Conservation (phyloP, 2,329 filamentous ascomycete species). For the Fusarium nodosum region DNA sequence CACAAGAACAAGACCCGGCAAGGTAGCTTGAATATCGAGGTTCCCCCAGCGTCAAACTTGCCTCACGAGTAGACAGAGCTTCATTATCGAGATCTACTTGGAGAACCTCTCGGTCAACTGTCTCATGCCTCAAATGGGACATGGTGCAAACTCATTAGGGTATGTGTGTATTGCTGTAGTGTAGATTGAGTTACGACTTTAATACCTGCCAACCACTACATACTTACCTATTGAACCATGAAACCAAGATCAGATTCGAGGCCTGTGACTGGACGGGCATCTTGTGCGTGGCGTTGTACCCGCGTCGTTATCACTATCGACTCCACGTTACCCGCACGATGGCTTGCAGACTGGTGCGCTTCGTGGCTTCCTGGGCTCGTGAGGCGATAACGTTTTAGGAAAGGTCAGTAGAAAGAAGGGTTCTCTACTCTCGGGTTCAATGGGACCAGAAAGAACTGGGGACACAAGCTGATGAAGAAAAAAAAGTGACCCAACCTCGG, state of each 20-base stretch:
- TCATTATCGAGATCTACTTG: background rate
- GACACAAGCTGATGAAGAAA: constrained; percentile 12
- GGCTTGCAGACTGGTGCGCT: constrained; percentile 38
- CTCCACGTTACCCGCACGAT: constrained; percentile 45
- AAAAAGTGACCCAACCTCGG: constrained; percentile 36
- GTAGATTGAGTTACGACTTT: no score
- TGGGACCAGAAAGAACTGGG: constrained; percentile 33
- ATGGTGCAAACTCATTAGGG: background rate
- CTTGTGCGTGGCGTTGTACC: constrained; percentile 35
- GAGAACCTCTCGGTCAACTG: background rate
- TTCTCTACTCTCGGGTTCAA: constrained; percentile 7
- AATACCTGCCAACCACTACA: no score
- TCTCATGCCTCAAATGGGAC: background rate
- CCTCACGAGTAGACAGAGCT: background rate
- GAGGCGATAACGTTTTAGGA: constrained; percentile 33
- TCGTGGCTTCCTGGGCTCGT: constrained; percentile 27
- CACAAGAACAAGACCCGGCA: constrained; percentile 24
- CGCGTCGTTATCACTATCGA: constrained; percentile 39
- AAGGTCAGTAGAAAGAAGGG: constrained; percentile 7
- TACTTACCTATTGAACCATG: background rate
- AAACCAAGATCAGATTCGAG: constrained; percentile 23
- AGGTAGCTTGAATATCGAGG: constrained; percentile 5
- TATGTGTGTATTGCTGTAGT: no score
- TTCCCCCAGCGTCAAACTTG: background rate
- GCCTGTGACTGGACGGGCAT: constrained; percentile 26